Percentiles rank a stretch among this genome's conserved stretches.
Conservation (phyloP, 768 basidiomycete species). For the Mycena olivaceomarginata region DNA sequence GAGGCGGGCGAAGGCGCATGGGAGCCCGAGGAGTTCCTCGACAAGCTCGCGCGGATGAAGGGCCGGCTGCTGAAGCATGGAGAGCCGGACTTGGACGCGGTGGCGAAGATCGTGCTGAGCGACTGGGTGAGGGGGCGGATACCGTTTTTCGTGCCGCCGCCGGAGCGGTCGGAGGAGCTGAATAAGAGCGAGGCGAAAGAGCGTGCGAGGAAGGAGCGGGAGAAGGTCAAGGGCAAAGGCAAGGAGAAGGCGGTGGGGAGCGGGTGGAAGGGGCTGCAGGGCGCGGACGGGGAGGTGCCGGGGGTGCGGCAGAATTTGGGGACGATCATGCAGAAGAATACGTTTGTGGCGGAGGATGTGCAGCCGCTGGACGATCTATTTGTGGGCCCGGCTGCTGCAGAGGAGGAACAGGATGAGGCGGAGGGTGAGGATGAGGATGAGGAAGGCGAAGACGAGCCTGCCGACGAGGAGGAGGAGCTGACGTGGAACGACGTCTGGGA, state of each 20-base stretch:
- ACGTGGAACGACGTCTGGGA: constrained; percentile 93
- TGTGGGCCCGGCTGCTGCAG: constrained; percentile 65
- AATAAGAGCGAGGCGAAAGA: constrained; percentile 79
- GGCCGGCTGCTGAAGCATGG: constrained; percentile 95
- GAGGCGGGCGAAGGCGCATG: constrained; percentile 69
- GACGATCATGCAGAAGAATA: constrained; percentile 92
- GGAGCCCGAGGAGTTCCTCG: constrained; percentile 88
- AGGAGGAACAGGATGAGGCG: constrained; percentile 59
- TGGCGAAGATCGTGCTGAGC: constrained; percentile 95
- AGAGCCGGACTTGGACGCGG: constrained; percentile 93
- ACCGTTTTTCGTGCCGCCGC: constrained; percentile 96
- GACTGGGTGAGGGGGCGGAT: constrained; percentile 99
- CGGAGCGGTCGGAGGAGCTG: constrained; percentile 85
- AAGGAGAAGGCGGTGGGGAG: constrained; percentile 68
- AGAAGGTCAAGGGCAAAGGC: constrained; percentile 42
- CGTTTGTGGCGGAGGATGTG: constrained; percentile 91
- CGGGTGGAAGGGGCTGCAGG: constrained; percentile 45
- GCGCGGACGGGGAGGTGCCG: constrained; percentile 61
- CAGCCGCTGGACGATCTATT: constrained; percentile 75
- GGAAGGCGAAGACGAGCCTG: constrained; percentile 58
- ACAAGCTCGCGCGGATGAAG: constrained; percentile 91
- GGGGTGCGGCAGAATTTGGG: constrained; percentile 92
- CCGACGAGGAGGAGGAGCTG: constrained; percentile 70
- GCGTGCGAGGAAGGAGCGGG: constrained; percentile 60
- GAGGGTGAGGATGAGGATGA: constrained; percentile 62